Evolutionary conservation across 805 yeast species (phyloP).

Genomic region (Saturnispora diversa): DNA sequence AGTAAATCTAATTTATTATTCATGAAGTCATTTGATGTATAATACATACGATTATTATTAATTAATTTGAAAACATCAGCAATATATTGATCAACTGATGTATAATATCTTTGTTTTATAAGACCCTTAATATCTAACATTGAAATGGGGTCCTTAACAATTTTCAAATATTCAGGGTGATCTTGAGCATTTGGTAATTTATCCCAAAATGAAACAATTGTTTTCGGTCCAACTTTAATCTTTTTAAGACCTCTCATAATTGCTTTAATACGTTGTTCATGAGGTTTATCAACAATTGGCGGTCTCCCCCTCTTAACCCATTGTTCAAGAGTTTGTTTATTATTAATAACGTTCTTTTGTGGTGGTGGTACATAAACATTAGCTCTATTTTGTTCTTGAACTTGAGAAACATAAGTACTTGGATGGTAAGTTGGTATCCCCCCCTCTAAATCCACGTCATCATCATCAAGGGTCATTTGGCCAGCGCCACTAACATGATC

Average conservation of each 20-base stretch:
- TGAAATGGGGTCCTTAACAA: slow-evolving; percentile 52
- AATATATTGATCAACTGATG: slow-evolving; percentile 65
- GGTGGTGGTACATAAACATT: slow-evolving; percentile 26
- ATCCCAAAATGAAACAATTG: slow-evolving; percentile 51
- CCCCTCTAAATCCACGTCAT: slow-evolving; percentile 10
- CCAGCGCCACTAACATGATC: slow-evolving; percentile 18
- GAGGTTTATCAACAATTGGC: slow-evolving; percentile 84
- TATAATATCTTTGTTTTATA: slow-evolving; percentile 78
- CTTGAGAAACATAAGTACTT: slow-evolving; percentile 22
- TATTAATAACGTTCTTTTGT: slow-evolving; percentile 16
- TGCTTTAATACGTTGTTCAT: slow-evolving; percentile 85
- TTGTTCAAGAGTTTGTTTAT: slow-evolving; percentile 25
- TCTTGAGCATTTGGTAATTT: slow-evolving; percentile 64
- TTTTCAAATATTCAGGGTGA: slow-evolving; percentile 46
- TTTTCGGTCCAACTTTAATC: slow-evolving; percentile 48
- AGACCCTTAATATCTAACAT: slow-evolving; percentile 70
- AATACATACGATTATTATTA: slow-evolving; percentile 60
- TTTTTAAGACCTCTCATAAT: slow-evolving; percentile 75
- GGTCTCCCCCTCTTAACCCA: slow-evolving; percentile 82
- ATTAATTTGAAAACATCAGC: slow-evolving; percentile 71
- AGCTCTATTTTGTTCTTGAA: slow-evolving; percentile 22
- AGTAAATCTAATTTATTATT: slow-evolving; percentile 54
- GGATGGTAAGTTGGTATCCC: slow-evolving; percentile 23
- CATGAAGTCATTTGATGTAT: slow-evolving; percentile 49
- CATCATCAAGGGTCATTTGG: slow-evolving; percentile 19